These are phyloP conservation scores for Abelmoschus esculentus DNA, from an alignment of 345 rosid genomes.

Conservation along the genomic window DNA sequence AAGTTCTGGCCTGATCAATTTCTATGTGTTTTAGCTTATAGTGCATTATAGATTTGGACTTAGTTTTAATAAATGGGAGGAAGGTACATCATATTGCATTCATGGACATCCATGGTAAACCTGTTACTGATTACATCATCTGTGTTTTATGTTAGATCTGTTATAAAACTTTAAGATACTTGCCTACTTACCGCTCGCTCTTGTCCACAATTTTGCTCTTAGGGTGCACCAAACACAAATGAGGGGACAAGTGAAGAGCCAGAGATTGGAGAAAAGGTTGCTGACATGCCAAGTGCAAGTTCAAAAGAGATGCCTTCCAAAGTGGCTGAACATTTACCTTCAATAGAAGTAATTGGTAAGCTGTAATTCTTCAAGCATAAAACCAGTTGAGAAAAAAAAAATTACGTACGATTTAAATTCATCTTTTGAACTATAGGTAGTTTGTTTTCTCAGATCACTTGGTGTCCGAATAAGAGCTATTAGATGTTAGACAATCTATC, in stretches of 20 bases:
- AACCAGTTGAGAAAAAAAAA: not conserved
- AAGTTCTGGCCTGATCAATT: slow-evolving; percentile 5
- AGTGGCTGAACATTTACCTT: slow-evolving; percentile 48
- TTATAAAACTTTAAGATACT: not conserved
- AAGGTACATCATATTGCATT: not conserved
- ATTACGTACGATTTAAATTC: not conserved
- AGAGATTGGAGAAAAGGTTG: slow-evolving; percentile 35
- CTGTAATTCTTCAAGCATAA: slow-evolving; percentile 9
- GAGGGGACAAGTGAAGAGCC: slow-evolving; percentile 44
- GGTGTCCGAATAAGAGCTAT: not conserved
- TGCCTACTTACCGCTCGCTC: not conserved
- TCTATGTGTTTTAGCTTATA: not conserved
- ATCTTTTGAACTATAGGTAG: too few relatives aligned
- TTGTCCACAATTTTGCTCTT: not conserved
- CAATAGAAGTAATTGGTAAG: slow-evolving; percentile 56
- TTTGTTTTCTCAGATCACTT: too few relatives aligned
- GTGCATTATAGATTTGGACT: not conserved
- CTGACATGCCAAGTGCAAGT: slow-evolving; percentile 26
- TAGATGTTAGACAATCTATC: not conserved
- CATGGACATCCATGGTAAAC: not conserved
- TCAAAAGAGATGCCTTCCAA: slow-evolving; percentile 30
- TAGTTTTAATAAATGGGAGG: not conserved
- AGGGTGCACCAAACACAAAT: slow-evolving; percentile 3
- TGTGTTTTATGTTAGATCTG: not conserved
- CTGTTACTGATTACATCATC: too few relatives aligned